phyloP scores from a whole-genome alignment of 2,329 filamentous ascomycete species.

The Colletotrichum sp. region DNA sequence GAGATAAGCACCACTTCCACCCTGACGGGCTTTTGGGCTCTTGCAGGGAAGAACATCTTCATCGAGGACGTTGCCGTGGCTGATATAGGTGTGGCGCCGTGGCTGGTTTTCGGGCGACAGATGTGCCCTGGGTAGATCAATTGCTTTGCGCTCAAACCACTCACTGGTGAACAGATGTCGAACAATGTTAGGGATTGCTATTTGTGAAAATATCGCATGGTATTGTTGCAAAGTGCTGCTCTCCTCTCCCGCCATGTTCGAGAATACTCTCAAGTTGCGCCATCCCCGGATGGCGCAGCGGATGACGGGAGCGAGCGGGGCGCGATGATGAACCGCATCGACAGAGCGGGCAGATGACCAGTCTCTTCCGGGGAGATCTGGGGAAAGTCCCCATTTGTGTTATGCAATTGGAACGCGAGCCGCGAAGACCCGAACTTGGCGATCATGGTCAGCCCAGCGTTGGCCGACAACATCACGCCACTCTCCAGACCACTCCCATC shows the following conservation, averaged over 20 bases:
- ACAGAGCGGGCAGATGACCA: neutral
- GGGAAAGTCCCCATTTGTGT: neutral
- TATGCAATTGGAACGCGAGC: neutral
- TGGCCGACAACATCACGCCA: slow-evolving; percentile 20
- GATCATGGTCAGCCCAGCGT: slow-evolving; percentile 12
- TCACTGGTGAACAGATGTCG: too few species aligned
- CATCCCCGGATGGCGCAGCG: neutral
- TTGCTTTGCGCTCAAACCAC: too few species aligned
- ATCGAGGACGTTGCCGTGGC: neutral
- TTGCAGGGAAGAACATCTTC: neutral
- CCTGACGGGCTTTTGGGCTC: neutral
- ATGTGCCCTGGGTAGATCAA: neutral
- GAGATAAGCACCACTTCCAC: neutral
- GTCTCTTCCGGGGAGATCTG: slow-evolving; percentile 10
- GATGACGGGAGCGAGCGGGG: neutral
- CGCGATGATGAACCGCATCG: neutral
- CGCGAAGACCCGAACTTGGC: slow-evolving; percentile 8
- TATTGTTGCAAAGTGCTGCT: neutral
- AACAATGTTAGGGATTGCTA: accelerated
- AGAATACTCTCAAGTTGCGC: neutral
- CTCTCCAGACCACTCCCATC: neutral
- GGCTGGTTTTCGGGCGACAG: neutral
- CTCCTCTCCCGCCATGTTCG: neutral
- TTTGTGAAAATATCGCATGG: neutral
- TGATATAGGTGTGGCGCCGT: neutral